Percentiles rank a stretch among this genome's conserved stretches.
These are phyloP conservation scores for Fusarium circinatum DNA, from an alignment of 2,329 filamentous ascomycete species.

Conservation along the genomic window DNA sequence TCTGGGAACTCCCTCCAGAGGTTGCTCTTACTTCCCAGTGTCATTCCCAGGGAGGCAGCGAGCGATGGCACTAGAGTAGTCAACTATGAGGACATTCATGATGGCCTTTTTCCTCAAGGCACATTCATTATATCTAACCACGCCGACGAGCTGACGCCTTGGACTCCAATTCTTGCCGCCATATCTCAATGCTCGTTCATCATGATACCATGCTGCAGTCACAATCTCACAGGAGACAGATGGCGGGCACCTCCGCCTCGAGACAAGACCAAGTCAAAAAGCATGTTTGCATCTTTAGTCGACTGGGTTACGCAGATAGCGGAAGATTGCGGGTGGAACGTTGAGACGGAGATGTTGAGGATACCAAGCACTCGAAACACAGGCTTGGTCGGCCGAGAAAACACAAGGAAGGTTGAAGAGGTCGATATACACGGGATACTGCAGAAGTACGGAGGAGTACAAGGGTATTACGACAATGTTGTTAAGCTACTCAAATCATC, in stretches of 20 bases:
- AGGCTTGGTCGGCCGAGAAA: conserved; percentile 76
- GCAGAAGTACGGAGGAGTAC: conserved; percentile 63
- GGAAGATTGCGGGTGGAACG: conserved; percentile 75
- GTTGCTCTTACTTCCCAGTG: conserved; percentile 60
- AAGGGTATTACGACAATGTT: conserved; percentile 69
- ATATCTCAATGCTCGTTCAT: conserved; percentile 84
- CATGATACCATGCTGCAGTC: conserved; percentile 94
- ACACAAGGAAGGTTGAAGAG: conserved; percentile 42
- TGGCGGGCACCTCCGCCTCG: conserved; percentile 74
- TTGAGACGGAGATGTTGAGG: conserved; percentile 86
- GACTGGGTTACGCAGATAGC: conserved; percentile 79
- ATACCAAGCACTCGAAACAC: conserved; percentile 94
- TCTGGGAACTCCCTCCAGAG: conserved; percentile 54
- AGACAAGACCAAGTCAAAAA: conserved; percentile 63
- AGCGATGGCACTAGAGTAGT: conserved; percentile 23
- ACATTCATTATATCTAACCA: conserved; percentile 98
- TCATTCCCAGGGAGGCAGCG: conserved; percentile 46
- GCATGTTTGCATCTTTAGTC: conserved; percentile 85
- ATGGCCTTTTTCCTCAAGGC: conserved; percentile 74
- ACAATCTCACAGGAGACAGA: conserved; percentile 79
- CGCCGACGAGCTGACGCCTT: conserved; percentile 93
- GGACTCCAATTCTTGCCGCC: conserved; percentile 89
- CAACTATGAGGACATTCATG: conserved; percentile 51
- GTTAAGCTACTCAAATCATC: conserved; percentile 65
- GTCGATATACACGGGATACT: conserved; percentile 58